These are phyloP conservation scores for Stephania yunnanensis DNA, from an alignment of 164 flowering plant genomes.

Conservation along the genomic window DNA sequence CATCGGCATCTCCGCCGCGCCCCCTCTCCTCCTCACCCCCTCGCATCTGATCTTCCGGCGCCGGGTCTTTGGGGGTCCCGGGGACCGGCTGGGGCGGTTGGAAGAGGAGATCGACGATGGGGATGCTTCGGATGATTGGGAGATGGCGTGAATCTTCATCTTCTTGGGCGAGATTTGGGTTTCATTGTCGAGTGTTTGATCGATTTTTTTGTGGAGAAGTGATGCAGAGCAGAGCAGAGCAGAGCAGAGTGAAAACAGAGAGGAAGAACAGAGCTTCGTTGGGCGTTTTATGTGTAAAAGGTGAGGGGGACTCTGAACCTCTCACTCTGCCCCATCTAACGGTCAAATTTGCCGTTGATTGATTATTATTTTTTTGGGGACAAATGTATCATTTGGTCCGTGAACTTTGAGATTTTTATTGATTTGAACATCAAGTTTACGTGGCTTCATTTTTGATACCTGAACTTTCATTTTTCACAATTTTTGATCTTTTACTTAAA, in stretches of 20 bases:
- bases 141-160: background rate
- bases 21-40: constrained; percentile 42
- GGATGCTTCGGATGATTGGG: background rate
- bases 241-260: background rate
- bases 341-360: no score
- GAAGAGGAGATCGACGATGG: background rate
- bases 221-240: background rate
- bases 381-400: no score
- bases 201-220: background rate
- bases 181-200: background rate
- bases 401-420: no score
- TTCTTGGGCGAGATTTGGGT: background rate
- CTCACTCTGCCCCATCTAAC: no score
- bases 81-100: background rate
- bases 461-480: no score
- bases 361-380: no score
- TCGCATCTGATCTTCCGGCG: constrained; percentile 28
- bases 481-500: no score
- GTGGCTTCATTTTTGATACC: no score
- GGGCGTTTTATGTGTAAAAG: no score
- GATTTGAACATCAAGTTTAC: no score
- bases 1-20: constrained; percentile 49
- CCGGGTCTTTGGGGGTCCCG: constrained; percentile 6
- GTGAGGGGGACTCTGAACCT: background rate
- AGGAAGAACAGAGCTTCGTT: no score